Base-by-base conservation (phyloP, 148 eudicot genomes). In the Vaccinium darrowii region DNA sequence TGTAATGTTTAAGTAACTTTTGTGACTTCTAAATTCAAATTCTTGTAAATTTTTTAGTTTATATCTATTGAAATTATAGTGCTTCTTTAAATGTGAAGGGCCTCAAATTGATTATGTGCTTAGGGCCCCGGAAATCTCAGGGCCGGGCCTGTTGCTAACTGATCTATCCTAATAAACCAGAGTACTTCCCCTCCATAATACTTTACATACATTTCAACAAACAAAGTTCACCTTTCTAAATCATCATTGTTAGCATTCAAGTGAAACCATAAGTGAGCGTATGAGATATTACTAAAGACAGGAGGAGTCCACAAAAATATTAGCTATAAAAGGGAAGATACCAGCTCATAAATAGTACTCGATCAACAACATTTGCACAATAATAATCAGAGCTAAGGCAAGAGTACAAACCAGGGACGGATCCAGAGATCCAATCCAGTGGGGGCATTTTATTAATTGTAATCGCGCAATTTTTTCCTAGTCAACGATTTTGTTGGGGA, bases 131-230 rank as follows among this genome's bases (percentile, higher is more conserved):
- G n/a, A n/a, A n/a, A n/a, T n/a, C n/a, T n/a, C n/a, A n/a, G n/a
- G n/a, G n/a, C n/a, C n/a, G n/a, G n/a, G n/a, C n/a, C n/a, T n/a
- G n/a, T n/a, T n/a, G n/a, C n/a, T n/a, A n/a, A n/a, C n/a, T n/a
- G n/a, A n/a, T n/a, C 85, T 65, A 72, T 33, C 50, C 21, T 56
- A 10, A 14, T 23, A 82, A 82, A 67, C 84, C 52, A 83, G n/a
- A 5, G 27, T 83, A 76, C 79, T 58, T 43, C 30, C 71, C 39
- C 60, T 21, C 30, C 80, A 27, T 11, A 36, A 51, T 51, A 72
- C 84, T 82, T 52, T 57, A 81, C 36, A 63, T 65, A 52, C 25
- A 52, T 3, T 47, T 63, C 33, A 14, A 14, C 25, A 50, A 9
- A 6, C 27, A 25, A 52, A 72, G 69, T 56, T 43, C 5, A 43